Evolutionary conservation across 805 yeast species (phyloP), one percentile per base, ranked within the genome.

Genomic region (Blastobotrys chiropterorum): DNA sequence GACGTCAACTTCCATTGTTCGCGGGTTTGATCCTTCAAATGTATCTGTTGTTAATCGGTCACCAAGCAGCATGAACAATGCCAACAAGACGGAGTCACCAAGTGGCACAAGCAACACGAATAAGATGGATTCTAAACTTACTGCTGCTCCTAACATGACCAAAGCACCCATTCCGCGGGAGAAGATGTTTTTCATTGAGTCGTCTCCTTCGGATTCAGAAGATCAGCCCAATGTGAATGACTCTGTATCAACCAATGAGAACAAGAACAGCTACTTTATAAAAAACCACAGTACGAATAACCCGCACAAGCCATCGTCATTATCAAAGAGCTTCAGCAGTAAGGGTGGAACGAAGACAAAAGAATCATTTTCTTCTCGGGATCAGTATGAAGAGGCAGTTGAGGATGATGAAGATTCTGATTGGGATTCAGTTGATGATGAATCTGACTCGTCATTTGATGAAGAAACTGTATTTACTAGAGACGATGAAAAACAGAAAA

Each of bases 111-210:
- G 17, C 8, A 19, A 20, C 6, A 38, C 38, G 5, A n/a, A 5
- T 14, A 20, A 13, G 16, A 14, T 8, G 15, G 47, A 14, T 44
- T 5, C 38, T 3, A 44, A 20, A 49, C 45, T 43, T 20, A 48
- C 51, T 19, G 55, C 48, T 7, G 20, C 52, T 38, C 44, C 26
- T 17, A 11, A 46, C 14, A 20, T 16, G 26, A 14, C 50, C 20
- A 22, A 19, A 7, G 57, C 53, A 46, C 55, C 56, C 31, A 55
- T 62, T 16, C 57, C 64, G 2, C 58, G 66, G 1, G 59, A 58
- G 38, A 69, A 65, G 50, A 70, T 69, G 70, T 70, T 70, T 51
- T 71, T 68, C 52, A 67, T 70, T 16, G 72, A 67, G 44, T 69
- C 72, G 1, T 62, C 67, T 7, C 73, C 73, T 6, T 63, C 69